Conservation (phyloP, 805 yeast genomes). For the Yarrowia deformans region DNA sequence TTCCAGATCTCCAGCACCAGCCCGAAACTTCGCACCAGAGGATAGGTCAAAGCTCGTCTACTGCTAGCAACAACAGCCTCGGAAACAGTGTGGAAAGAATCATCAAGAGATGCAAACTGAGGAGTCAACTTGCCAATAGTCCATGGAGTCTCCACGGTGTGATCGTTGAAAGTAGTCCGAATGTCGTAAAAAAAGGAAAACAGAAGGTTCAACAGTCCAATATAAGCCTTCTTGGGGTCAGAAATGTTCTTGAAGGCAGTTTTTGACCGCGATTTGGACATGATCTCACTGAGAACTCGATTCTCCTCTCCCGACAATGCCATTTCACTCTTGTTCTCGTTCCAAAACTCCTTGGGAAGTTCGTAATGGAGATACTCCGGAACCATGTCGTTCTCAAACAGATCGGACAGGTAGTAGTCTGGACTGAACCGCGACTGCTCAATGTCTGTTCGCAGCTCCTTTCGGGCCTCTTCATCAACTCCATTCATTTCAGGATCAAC, state of each 20-base stretch:
- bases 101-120: conserved; percentile 74
- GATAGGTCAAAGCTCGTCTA: conserved; percentile 78
- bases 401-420: conserved; percentile 88
- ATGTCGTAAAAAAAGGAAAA: conserved; percentile 79
- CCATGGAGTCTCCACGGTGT: conserved; percentile 91
- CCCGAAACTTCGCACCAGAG: conserved; percentile 75
- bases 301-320: conserved; percentile 25
- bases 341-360: conserved; percentile 15
- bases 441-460: conserved; percentile 68
- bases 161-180: conserved; percentile 73
- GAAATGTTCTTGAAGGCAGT: conserved; percentile 48
- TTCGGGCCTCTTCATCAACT: conserved; percentile 58
- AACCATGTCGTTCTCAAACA: conserved; percentile 61
- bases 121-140: conserved; percentile 87
- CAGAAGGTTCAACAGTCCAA: conserved; percentile 68
- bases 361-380: conserved; percentile 54
- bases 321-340: conserved; percentile 27
- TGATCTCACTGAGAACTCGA: conserved; percentile 17
- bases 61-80: conserved; percentile 67
- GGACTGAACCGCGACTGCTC: conserved; percentile 84
- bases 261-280: conserved; percentile 16
- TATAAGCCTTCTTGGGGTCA: conserved; percentile 63
- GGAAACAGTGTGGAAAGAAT: conserved; percentile 54
- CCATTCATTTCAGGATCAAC: conserved; percentile 77
- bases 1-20: conserved; percentile 71